Percentiles rank a stretch among this genome's conserved stretches.
Evolutionary conservation across 495 filamentous ascomycete species (phyloP).

Genomic region (Aspergillus sparsus): DNA sequence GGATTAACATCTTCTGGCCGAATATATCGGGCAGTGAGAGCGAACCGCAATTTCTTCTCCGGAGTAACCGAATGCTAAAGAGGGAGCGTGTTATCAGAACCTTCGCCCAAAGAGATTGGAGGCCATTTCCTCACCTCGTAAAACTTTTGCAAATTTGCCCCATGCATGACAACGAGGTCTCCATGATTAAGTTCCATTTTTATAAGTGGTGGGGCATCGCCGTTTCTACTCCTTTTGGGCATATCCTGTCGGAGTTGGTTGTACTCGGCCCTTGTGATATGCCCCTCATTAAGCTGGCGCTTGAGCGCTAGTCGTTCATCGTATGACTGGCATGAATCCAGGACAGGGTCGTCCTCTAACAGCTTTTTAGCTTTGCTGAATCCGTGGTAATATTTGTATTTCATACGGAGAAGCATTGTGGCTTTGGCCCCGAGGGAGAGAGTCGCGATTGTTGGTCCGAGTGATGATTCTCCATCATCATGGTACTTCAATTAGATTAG

Average conservation of each 20-base stretch:
- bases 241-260: slow-evolving; percentile 18
- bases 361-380: slow-evolving; percentile 30
- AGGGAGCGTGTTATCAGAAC: background rate
- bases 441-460: slow-evolving; percentile 76
- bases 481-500: slow-evolving; percentile 58
- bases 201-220: slow-evolving; percentile 26
- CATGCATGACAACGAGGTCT: slow-evolving; percentile 83
- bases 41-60: slow-evolving; percentile 62
- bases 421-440: slow-evolving; percentile 71
- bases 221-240: slow-evolving; percentile 14
- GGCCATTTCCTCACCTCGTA: slow-evolving; percentile 62
- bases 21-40: slow-evolving; percentile 50
- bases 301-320: slow-evolving; percentile 42
- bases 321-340: slow-evolving; percentile 42
- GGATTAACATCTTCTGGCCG: slow-evolving; percentile 28
- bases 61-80: slow-evolving; percentile 63
- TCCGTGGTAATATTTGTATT: slow-evolving; percentile 54
- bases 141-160: slow-evolving; percentile 64
- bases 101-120: background rate
- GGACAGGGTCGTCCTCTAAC: slow-evolving; percentile 29
- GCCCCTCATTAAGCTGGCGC: slow-evolving; percentile 25
- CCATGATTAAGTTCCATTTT: slow-evolving; percentile 66
- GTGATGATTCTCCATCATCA: slow-evolving; percentile 76
- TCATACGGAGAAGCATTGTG: slow-evolving; percentile 70
- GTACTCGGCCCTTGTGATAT: slow-evolving; percentile 27